Conservation (phyloP, 2,329 filamentous ascomycete genomes). For the Sarocladium kiliense region DNA sequence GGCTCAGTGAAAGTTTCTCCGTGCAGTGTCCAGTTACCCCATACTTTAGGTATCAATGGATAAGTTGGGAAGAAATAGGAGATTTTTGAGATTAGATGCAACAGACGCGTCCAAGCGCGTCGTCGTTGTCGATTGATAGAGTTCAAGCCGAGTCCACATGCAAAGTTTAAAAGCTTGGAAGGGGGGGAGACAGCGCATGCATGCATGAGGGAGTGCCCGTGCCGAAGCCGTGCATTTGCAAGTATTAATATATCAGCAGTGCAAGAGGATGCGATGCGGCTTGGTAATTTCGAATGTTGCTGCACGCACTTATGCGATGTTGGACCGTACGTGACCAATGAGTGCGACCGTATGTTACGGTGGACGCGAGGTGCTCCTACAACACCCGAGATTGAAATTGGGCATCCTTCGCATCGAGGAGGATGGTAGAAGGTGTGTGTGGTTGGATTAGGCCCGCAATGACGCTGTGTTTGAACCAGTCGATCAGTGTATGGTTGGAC, state of each 20-base stretch:
- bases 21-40: background rate
- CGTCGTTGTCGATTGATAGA: too few species aligned
- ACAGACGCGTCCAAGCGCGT: background rate
- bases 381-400: too few species aligned
- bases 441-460: background rate
- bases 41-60: background rate
- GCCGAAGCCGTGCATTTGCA: background rate
- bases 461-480: background rate
- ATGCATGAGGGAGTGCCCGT: too few species aligned
- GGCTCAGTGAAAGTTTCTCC: too few species aligned
- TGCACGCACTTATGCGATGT: background rate
- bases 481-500: background rate
- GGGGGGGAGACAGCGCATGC: too few species aligned
- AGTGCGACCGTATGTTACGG: background rate
- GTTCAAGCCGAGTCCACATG: too few species aligned
- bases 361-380: too few species aligned
- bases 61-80: background rate
- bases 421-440: background rate
- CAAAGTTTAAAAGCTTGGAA: too few species aligned
- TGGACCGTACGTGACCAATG: too few species aligned
- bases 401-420: too few species aligned
- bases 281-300: background rate
- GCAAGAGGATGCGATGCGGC: background rate
- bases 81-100: background rate
- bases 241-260: background rate